Conservation (phyloP, 345 rosid species). For the Turritis glabra region DNA sequence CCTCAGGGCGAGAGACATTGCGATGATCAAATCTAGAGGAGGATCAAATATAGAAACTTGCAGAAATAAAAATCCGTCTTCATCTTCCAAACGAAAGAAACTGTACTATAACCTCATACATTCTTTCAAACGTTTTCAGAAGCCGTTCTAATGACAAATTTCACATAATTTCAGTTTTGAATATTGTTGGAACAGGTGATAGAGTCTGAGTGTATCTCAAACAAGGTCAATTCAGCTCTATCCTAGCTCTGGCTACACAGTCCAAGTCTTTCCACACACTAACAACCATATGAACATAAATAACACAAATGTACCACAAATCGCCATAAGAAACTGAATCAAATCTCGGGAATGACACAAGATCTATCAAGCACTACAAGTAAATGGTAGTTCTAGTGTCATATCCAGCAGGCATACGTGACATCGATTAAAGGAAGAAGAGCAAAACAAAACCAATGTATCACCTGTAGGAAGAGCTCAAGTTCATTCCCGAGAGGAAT, state of each 20-base stretch:
- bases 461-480: slow-evolving; percentile 81
- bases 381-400: background rate
- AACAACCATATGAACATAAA: background rate
- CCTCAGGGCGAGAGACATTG: background rate
- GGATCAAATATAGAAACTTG: slow-evolving; percentile 3
- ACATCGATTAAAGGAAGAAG: background rate
- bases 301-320: slow-evolving; percentile 10
- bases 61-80: background rate
- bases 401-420: background rate
- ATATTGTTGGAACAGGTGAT: background rate
- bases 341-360: background rate
- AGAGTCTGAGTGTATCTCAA: background rate
- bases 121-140: background rate
- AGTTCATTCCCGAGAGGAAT: slow-evolving; percentile 81
- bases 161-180: too few relatives aligned
- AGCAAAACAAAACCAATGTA: background rate
- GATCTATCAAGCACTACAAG: slow-evolving; percentile 20
- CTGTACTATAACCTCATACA: background rate
- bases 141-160: too few relatives aligned
- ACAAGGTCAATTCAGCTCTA: background rate
- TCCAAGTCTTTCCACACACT: background rate
- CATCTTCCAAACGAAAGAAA: background rate
- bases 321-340: background rate
- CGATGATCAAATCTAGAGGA: background rate
- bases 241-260: background rate